phyloP scores from a whole-genome alignment of 164 flowering plant species.

The Hamamelis virginiana region DNA sequence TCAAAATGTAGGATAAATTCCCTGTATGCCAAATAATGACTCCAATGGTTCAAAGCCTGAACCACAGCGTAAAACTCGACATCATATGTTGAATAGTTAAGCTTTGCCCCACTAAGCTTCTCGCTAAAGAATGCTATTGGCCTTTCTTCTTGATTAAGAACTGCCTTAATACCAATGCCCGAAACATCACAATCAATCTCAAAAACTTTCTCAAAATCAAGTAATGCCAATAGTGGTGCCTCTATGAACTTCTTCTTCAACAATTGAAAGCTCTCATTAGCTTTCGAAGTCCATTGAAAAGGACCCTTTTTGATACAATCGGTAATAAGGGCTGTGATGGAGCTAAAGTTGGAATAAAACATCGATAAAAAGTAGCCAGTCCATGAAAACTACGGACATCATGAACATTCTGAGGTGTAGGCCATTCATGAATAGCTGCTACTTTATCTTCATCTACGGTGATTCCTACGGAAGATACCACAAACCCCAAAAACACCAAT shows the following conservation, averaged over 20 bases:
- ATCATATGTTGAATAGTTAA: too few relatives aligned
- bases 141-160: not conserved
- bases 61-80: not conserved
- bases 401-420: not conserved
- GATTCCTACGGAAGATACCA: not conserved
- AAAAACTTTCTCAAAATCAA: constrained; percentile 3
- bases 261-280: too few relatives aligned
- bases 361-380: not conserved
- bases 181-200: constrained; percentile 4
- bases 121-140: too few relatives aligned
- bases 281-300: not conserved
- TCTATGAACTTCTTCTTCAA: not conserved
- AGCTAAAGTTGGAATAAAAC: constrained; percentile 7
- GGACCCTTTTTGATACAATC: not conserved
- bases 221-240: not conserved
- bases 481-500: not conserved
- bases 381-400: not conserved
- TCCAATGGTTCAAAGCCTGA: not conserved
- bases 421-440: not conserved
- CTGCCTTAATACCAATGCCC: not conserved
- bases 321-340: constrained; percentile 3
- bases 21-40: too few relatives aligned
- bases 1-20: not conserved
- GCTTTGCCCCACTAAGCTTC: too few relatives aligned
- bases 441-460: not conserved